These are phyloP conservation scores for Trichoderma polysporum DNA, from an alignment of 2,329 filamentous ascomycete genomes.

Conservation along the genomic window DNA sequence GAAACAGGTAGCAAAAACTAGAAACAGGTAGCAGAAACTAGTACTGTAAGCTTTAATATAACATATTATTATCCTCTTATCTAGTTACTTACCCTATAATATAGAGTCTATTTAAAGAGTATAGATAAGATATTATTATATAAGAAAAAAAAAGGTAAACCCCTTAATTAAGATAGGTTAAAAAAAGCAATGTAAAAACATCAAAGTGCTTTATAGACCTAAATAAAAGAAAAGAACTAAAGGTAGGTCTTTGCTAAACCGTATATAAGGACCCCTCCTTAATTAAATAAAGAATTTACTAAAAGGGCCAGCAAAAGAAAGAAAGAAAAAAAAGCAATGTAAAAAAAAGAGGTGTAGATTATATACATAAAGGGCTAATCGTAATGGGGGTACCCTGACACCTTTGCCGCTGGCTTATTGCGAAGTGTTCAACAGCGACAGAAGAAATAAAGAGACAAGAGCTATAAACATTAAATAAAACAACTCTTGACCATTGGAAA, in stretches of 20 bases:
- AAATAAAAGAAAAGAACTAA: not conserved
- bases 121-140: not conserved
- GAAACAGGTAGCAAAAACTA: too few species aligned
- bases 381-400: not conserved
- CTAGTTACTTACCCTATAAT: too few species aligned
- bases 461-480: not conserved
- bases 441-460: not conserved
- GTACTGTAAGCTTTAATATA: too few species aligned
- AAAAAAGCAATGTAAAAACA: not conserved
- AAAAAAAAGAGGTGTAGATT: too few species aligned
- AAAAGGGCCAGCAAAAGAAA: not conserved
- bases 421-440: not conserved
- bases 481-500: slow-evolving; percentile 1
- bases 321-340: not conserved
- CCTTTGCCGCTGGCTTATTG: not conserved
- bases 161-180: not conserved
- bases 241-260: not conserved
- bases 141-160: not conserved
- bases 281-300: not conserved
- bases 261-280: not conserved
- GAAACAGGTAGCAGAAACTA: too few species aligned
- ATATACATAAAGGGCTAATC: not conserved
- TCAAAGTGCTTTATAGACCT: not conserved
- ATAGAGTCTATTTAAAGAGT: not conserved
- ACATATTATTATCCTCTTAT: too few species aligned